A percentile compares a stretch with the other conserved stretches of the same genome.
Evolutionary conservation across 176 grass and related monocot genomes (phyloP).

Genomic region (Leersia perrieri): DNA sequence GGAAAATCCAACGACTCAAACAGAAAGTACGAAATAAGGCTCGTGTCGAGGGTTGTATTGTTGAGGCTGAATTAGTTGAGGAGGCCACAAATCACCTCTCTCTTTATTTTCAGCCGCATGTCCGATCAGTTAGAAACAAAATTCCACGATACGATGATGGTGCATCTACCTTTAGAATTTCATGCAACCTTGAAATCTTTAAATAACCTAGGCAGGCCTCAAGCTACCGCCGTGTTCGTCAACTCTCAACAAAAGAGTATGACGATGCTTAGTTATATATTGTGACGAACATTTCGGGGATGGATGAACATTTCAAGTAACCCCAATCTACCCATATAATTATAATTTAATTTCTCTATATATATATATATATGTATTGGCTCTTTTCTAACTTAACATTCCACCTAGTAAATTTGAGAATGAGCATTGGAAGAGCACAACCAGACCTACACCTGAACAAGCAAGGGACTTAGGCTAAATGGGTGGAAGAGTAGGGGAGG

Average conservation of each 20-base stretch:
- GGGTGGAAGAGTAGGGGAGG: not conserved
- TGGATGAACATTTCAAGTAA: not conserved
- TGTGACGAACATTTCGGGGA: not conserved
- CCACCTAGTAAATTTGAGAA: not conserved
- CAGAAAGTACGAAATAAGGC: no score
- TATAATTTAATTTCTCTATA: no score
- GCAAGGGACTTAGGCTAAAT: not conserved
- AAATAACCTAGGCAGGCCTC: not conserved
- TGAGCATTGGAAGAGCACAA: not conserved
- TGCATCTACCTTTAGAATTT: not conserved
- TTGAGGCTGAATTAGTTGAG: no score
- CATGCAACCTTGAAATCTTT: not conserved
- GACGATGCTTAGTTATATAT: not conserved
- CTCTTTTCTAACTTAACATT: no score
- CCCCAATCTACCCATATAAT: no score
- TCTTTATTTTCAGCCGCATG: no score
- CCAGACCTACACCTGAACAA: no score
- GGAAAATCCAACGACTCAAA: no score
- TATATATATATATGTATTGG: no score
- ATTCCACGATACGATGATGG: not conserved
- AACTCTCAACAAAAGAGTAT: not conserved
- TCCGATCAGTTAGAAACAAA: no score
- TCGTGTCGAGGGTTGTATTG: no score
- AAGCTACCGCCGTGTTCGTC: fast-evolving
- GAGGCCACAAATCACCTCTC: no score